These are phyloP conservation scores for Leersia perrieri DNA, from an alignment of 176 grass and related monocot genomes.

Conservation along the genomic window DNA sequence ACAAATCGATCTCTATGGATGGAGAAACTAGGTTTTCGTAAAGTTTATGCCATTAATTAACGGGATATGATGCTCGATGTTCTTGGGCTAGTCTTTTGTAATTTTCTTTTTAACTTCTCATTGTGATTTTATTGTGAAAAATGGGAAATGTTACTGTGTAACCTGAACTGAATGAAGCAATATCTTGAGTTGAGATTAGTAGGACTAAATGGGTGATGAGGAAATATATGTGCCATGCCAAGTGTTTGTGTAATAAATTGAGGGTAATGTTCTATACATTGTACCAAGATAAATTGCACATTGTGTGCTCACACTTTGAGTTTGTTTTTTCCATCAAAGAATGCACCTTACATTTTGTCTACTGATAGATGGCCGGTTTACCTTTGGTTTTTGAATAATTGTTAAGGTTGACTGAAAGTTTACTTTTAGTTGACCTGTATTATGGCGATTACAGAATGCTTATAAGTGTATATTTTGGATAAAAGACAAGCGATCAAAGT, in stretches of 20 bases:
- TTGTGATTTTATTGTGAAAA: conserved; percentile 23
- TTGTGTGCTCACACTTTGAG: too few relatives aligned
- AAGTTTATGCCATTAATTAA: conserved; percentile 29
- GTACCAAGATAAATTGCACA: not conserved
- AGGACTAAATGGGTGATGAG: not conserved
- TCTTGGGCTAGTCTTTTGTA: conserved; percentile 31
- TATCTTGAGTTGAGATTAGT: not conserved
- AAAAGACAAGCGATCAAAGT: too few relatives aligned
- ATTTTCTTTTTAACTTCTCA: conserved; percentile 24
- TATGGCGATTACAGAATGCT: too few relatives aligned
- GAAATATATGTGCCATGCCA: not conserved
- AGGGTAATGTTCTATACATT: conserved; percentile 40
- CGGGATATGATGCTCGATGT: conserved; percentile 17
- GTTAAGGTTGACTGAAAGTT: too few relatives aligned
- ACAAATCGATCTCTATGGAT: conserved; percentile 46
- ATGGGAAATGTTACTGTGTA: conserved; percentile 4
- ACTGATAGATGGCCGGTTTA: too few relatives aligned
- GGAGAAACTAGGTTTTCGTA: conserved; percentile 40
- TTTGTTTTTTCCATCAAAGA: not conserved
- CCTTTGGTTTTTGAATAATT: too few relatives aligned
- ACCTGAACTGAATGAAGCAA: not conserved
- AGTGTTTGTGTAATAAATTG: not conserved
- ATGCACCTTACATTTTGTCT: not conserved
- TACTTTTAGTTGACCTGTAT: too few relatives aligned
- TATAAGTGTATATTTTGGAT: too few relatives aligned